phyloP scores from a whole-genome alignment of 1,139 yeast genomes.

The Hansenula sp. region DNA sequence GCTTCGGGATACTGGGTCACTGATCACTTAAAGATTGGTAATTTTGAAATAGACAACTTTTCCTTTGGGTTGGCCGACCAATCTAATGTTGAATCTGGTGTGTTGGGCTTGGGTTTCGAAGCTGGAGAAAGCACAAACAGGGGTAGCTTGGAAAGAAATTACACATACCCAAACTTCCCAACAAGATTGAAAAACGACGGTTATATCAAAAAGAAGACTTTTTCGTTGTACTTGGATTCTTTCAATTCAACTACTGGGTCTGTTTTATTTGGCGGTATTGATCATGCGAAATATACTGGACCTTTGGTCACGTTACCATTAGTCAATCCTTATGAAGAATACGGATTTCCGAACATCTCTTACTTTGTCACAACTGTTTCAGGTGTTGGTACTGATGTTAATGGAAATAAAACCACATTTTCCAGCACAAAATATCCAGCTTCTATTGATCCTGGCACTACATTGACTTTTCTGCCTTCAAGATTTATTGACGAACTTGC shows the following conservation, averaged over 20 bases:
- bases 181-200: conserved; percentile 45
- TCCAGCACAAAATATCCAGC: conserved; percentile 32
- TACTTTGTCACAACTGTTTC: conserved; percentile 41
- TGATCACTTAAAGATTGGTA: conserved; percentile 1
- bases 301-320: conserved; percentile 38
- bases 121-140: conserved; percentile 19
- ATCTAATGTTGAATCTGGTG: background rate
- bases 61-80: background rate
- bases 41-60: background rate
- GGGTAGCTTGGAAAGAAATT: conserved; percentile 13
- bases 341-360: conserved; percentile 24
- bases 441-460: conserved; percentile 60
- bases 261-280: conserved; percentile 52
- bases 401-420: conserved; percentile 23
- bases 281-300: conserved; percentile 44
- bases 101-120: conserved; percentile 13
- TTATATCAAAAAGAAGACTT: conserved; percentile 42
- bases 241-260: conserved; percentile 35
- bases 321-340: conserved; percentile 21
- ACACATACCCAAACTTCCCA: conserved; percentile 51
- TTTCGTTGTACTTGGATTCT: conserved; percentile 44
- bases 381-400: conserved; percentile 33
- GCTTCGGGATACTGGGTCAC: conserved; percentile 12
- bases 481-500: conserved; percentile 34
- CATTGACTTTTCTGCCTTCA: conserved; percentile 47